Evolutionary conservation across 2,329 filamentous ascomycete species (phyloP).

Genomic region (Sarocladiaceae sp.): DNA sequence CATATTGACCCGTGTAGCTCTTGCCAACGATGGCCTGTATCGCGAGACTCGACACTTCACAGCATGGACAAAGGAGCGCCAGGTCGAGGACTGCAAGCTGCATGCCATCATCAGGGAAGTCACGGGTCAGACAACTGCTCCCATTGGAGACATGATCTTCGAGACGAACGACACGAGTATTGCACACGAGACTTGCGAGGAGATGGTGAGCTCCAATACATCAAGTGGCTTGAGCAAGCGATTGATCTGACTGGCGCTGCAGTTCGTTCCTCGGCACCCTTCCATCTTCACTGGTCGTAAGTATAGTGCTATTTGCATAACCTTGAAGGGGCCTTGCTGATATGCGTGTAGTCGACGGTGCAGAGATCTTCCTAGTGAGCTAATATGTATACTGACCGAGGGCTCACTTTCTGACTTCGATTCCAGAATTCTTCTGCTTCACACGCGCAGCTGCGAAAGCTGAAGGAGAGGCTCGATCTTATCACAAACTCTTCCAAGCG

Average conservation of each 20-base stretch:
- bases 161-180: constrained; percentile 34
- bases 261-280: constrained; percentile 13
- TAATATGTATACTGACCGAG: background rate
- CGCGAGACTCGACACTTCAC: constrained; percentile 37
- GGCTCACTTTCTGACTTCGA: background rate
- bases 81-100: constrained; percentile 27
- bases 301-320: background rate
- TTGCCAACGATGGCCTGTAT: constrained; percentile 33
- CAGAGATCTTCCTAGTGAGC: constrained; percentile 59
- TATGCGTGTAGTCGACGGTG: constrained; percentile 42
- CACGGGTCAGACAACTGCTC: constrained; percentile 29
- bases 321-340: background rate
- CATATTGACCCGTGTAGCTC: constrained; percentile 8
- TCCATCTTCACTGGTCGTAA: constrained; percentile 17
- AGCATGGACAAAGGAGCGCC: constrained; percentile 30
- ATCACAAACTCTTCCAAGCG: constrained; percentile 64
- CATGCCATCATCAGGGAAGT: constrained; percentile 24
- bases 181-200: constrained; percentile 36
- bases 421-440: constrained; percentile 58
- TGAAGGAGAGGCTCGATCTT: constrained; percentile 58
- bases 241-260: constrained; percentile 34
- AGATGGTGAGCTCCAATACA: constrained; percentile 21
- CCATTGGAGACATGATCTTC: constrained; percentile 36
- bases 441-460: constrained; percentile 59
- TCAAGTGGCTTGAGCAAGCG: constrained; percentile 41